Evolutionary conservation across 176 grass and related monocot species (phyloP).

Genomic region (Rhipidocladum racemiflorum): DNA sequence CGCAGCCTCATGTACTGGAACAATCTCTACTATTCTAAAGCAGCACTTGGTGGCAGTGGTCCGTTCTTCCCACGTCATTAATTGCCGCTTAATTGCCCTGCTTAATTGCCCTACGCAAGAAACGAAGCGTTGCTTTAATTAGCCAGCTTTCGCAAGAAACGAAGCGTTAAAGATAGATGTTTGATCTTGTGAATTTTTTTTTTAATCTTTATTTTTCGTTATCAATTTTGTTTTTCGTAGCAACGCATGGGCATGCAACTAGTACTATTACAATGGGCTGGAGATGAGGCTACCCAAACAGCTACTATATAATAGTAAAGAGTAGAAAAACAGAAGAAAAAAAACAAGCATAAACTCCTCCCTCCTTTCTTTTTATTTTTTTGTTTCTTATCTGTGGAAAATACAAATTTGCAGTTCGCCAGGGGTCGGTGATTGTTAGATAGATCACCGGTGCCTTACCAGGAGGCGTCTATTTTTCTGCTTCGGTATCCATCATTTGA

Average conservation of each 20-base stretch:
- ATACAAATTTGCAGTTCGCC: not conserved
- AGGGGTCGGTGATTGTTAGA: not conserved
- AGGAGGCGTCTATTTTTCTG: conserved; percentile 48
- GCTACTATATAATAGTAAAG: not conserved
- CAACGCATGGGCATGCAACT: too few species aligned
- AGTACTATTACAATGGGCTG: not conserved
- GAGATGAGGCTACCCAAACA: not conserved
- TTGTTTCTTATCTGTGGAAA: not conserved
- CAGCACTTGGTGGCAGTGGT: too few species aligned
- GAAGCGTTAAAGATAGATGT: too few species aligned
- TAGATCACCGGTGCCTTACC: conserved; percentile 44
- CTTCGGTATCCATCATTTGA: conserved; percentile 83
- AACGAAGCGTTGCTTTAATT: too few species aligned
- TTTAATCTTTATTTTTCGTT: too few species aligned
- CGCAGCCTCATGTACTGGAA: not conserved
- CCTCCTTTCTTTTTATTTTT: not conserved
- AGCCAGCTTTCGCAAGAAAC: too few species aligned
- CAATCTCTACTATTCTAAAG: too few species aligned
- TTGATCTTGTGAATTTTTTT: too few species aligned
- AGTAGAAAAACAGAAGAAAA: not conserved
- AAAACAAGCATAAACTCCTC: not conserved
- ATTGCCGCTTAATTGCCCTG: too few species aligned
- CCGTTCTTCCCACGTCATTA: too few species aligned
- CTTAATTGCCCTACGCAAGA: too few species aligned
- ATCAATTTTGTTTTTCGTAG: too few species aligned